These are phyloP conservation scores for Pouteria campechiana DNA, from an alignment of 179 eudicot species.

Conservation along the genomic window DNA sequence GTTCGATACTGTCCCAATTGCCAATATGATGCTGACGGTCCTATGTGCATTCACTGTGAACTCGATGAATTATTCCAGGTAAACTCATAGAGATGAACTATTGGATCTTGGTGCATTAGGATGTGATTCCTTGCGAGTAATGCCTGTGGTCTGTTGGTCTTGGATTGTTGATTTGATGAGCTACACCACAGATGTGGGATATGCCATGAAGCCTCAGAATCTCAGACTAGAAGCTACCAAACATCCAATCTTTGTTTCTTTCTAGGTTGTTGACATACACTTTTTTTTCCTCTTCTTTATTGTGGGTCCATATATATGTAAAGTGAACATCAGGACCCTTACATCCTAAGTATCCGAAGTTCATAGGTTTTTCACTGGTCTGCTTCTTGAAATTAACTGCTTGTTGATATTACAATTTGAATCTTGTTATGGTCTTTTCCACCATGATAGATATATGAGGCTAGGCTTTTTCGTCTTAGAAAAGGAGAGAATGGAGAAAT, in stretches of 20 bases:
- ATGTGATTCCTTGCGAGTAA: too few species aligned
- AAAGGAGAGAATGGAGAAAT: constrained; percentile 47
- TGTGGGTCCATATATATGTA: too few species aligned
- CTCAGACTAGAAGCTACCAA: too few species aligned
- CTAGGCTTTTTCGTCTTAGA: constrained; percentile 77
- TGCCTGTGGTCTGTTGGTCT: too few species aligned
- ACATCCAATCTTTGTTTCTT: neutral
- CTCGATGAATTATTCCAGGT: constrained; percentile 86
- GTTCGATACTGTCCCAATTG: constrained; percentile 82
- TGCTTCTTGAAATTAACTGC: neutral
- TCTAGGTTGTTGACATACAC: neutral
- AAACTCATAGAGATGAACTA: too few species aligned
- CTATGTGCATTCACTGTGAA: constrained; percentile 76
- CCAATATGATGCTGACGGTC: constrained; percentile 54
- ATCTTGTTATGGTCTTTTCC: neutral
- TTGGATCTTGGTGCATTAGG: too few species aligned
- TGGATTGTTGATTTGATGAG: too few species aligned
- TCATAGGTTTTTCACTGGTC: neutral
- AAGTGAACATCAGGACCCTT: too few species aligned
- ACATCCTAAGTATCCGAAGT: too few species aligned
- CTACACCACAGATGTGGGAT: too few species aligned
- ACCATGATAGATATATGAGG: constrained; percentile 91
- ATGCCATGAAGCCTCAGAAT: too few species aligned
- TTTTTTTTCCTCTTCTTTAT: neutral
- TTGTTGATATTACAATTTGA: neutral